Evolutionary conservation across 495 filamentous ascomycete genomes (phyloP), one percentile per base, ranked within the genome.

Genomic region (Neurospora sp.): DNA sequence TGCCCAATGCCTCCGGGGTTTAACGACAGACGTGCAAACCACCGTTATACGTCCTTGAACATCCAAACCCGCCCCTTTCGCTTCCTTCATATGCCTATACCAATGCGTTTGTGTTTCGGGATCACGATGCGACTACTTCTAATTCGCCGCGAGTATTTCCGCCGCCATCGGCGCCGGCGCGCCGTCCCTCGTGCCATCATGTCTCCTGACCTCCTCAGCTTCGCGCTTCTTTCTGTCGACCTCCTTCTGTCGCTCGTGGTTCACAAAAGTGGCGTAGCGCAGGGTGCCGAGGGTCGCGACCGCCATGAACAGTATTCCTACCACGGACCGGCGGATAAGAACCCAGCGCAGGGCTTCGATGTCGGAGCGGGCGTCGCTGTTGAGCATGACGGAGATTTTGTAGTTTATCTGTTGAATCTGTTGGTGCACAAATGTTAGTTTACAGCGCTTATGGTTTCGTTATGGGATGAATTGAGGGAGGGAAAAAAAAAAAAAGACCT

Each of bases 281-380:
- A 89, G 76, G 3, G 84, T 84, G 42, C 83, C 80, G 18, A 89
- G 77, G 6, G 85, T 83, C 22, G 83, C 37, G 18, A 85, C 77
- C 39, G 80, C 86, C 85, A 88, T 85, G 76, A 87, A 85, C 68
- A 88, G 87, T 76, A 99, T 91, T 4, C 94, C 93, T 74, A 94
- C 84, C 6, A 93, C 93, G 22, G 94, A 93, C 42, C 95, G 86
- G 68, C 94, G 84, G 10, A 96, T 97, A 31, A 98, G 83, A 61
- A 97, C 89, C 95, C 94, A 98, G 70, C 96, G 84, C 42, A 99
- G 77, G 3, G 91, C 92, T 80, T 99, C 96, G 61, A 98, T 93
- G 76, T 98, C 93, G 37, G 91, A 94, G 78, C 93, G 94, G 18
- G 90, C 85, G 78, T 98, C 96, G 73, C 91, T 93, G 77, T 92